Evolutionary conservation across 768 basidiomycete genomes (phyloP).

Genomic region (Scleroderma citrinum): DNA sequence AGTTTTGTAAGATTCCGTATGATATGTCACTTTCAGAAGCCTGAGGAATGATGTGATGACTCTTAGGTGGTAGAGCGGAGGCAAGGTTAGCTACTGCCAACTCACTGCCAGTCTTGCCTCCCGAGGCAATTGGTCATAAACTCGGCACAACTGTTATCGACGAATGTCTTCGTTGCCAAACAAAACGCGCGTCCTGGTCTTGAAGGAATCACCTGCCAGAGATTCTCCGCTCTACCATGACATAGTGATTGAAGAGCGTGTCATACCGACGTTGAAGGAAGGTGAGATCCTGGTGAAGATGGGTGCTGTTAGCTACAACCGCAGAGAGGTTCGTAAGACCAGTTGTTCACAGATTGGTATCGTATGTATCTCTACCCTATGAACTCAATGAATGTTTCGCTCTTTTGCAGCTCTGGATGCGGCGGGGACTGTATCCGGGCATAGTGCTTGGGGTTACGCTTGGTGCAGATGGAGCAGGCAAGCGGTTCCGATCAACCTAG

Average conservation of each 20-base stretch:
- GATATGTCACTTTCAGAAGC: too few relatives aligned
- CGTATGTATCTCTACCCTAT: too few relatives aligned
- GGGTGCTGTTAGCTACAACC: slow-evolving; percentile 70
- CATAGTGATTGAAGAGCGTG: slow-evolving; percentile 43
- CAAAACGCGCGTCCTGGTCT: slow-evolving; percentile 42
- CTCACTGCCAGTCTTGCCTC: too few relatives aligned
- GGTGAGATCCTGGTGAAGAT: slow-evolving; percentile 66
- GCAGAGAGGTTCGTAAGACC: slow-evolving; percentile 55
- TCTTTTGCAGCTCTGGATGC: slow-evolving; percentile 59
- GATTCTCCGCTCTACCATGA: slow-evolving; percentile 49
- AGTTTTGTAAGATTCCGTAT: too few relatives aligned
- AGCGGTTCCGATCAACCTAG: slow-evolving; percentile 6
- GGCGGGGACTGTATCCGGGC: slow-evolving; percentile 60
- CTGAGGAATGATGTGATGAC: too few relatives aligned
- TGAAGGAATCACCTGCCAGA: slow-evolving; percentile 37
- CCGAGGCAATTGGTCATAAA: too few relatives aligned
- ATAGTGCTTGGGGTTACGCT: slow-evolving; percentile 55
- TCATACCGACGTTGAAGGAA: slow-evolving; percentile 43
- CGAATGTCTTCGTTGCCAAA: slow-evolving; percentile 29
- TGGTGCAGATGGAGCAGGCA: slow-evolving; percentile 74
- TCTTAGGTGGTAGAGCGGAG: too few relatives aligned
- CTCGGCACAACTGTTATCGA: too few relatives aligned
- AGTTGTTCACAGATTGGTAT: too few relatives aligned
- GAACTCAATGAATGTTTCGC: not conserved
- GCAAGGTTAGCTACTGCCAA: too few relatives aligned